Conservation (phyloP, 352 stramenopile genomes). For the Phytopythium oedochilum region DNA sequence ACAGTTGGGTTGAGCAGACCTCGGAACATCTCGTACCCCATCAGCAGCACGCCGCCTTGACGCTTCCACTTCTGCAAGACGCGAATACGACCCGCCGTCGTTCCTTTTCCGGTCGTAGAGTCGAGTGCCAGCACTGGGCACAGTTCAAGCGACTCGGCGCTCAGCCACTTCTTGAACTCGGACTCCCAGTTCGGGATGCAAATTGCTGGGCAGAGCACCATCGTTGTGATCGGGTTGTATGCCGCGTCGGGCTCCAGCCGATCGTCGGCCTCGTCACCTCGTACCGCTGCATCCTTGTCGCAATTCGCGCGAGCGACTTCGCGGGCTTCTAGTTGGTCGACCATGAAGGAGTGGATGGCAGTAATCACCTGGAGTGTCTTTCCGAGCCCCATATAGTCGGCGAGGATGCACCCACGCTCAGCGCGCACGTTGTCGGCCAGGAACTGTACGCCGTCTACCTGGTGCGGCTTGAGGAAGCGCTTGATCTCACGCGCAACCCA, state of each 20-base stretch:
- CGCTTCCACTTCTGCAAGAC: conserved; percentile 72
- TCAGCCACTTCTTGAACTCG: conserved; percentile 97
- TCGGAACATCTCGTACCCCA: conserved; percentile 90
- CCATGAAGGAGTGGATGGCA: conserved; percentile 77
- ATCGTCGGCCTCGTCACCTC: not conserved
- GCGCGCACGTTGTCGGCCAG: conserved; percentile 47
- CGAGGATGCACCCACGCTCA: conserved; percentile 76
- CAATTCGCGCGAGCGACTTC: not conserved
- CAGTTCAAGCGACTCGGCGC: conserved; percentile 33
- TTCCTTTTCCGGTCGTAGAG: conserved; percentile 49
- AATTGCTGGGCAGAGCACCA: conserved; percentile 95
- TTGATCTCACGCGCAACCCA: conserved; percentile 80
- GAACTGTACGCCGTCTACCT: conserved; percentile 70
- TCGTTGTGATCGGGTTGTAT: conserved; percentile 27
- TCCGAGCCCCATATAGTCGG: conserved; percentile 89
- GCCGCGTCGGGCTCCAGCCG: conserved; percentile 3
- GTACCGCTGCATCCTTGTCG: not conserved
- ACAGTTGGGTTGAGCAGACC: conserved; percentile 72
- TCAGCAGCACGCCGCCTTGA: conserved; percentile 72
- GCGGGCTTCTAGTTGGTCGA: conserved; percentile 34
- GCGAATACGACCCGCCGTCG: conserved; percentile 35
- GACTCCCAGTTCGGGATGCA: conserved; percentile 97
- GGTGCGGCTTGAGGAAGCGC: conserved; percentile 69
- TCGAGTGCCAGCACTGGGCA: conserved; percentile 67
- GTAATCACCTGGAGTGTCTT: conserved; percentile 88